Base-by-base conservation (phyloP, 306 rosid species). In the Vigna nakashimae region DNA sequence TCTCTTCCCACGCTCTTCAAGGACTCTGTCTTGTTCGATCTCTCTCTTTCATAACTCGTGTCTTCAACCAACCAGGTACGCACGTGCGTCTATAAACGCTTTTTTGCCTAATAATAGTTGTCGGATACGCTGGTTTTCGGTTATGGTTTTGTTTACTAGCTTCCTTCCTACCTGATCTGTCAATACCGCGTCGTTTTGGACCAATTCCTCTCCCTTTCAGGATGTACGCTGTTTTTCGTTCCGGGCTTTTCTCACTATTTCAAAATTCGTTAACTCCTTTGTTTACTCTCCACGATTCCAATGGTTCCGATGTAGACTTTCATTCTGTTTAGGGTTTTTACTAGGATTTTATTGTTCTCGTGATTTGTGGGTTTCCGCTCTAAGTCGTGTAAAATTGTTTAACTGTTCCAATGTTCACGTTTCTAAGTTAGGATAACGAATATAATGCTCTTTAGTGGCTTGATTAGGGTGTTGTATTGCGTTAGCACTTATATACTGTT, bases 161-260 rank as follows among this genome's bases (percentile, higher is more conserved):
- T 26, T 66, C 9, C 63, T 71, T 67, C 64, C 55, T 60, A 34
- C 57, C 81, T 89, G 90, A 87, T 90, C 91, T 65, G 66, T 82
- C 63, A 62, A 73, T 74, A 60, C 55, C 73, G 10, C 38, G 53
- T 64, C 66, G 82, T 65, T 65, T 17, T 4, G 60, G 60, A 34
- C 50, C 18, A 65, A 16, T 52, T 64, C 18, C 53, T 57, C 51
- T 67, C 64, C 56, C 16, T 62, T 59, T 53, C 38, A 18, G 34
- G 14, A 36, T 81, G 12, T 65, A 13, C 58, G 80, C 34, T 70
- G 38, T 16, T 13, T 60, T 62, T 8, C 52, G 32, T 24, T 24
- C 8, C 3, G 16, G 73, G 15, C 24, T 28, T 49, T 73, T 77
- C 22, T 30, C 43, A 75, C 56, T 74, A 52, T 59, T 18, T 8